Percentiles rank a stretch among this genome's conserved stretches.
These are phyloP conservation scores for Wickerhamiella qilinensis DNA, from an alignment of 805 yeast genomes.

Conservation along the genomic window DNA sequence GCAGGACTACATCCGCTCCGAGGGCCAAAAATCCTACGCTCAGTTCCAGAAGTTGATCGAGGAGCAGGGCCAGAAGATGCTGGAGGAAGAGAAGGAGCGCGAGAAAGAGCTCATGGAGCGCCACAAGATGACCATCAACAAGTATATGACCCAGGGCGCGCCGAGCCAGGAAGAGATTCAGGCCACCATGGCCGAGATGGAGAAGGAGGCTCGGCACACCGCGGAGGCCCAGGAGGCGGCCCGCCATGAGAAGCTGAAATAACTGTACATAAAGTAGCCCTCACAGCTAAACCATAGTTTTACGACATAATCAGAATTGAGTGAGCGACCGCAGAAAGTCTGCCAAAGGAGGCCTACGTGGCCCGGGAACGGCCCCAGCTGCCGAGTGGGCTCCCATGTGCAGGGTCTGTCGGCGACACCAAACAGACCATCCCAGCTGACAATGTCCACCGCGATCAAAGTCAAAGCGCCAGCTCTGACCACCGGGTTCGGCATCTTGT, in stretches of 20 bases:
- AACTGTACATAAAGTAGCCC: no score
- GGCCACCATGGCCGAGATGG: constrained; percentile 12
- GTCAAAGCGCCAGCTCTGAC: constrained; percentile 43
- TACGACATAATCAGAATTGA: no score
- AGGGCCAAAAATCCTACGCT: constrained; percentile 78
- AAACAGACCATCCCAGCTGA: no score
- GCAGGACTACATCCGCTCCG: constrained; percentile 75
- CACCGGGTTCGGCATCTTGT: constrained; percentile 42
- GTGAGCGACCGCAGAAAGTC: no score
- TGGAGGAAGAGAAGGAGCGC: constrained; percentile 33
- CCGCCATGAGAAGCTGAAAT: neutral
- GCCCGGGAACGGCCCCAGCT: no score
- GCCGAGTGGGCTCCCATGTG: no score
- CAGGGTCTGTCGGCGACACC: no score
- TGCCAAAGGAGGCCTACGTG: no score
- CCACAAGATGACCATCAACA: constrained; percentile 71
- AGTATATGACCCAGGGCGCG: constrained; percentile 58
- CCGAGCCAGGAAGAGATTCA: constrained; percentile 23
- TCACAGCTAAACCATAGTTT: no score
- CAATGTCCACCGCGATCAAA: no score
- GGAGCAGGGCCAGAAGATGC: constrained; percentile 49
- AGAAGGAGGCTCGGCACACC: constrained; percentile 6
- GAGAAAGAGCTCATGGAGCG: constrained; percentile 64
- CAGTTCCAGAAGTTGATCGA: constrained; percentile 66
- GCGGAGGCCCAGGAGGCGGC: constrained; percentile 2